Base-by-base conservation (phyloP, 2,329 filamentous ascomycete species). In the Neofusicoccum ribis region DNA sequence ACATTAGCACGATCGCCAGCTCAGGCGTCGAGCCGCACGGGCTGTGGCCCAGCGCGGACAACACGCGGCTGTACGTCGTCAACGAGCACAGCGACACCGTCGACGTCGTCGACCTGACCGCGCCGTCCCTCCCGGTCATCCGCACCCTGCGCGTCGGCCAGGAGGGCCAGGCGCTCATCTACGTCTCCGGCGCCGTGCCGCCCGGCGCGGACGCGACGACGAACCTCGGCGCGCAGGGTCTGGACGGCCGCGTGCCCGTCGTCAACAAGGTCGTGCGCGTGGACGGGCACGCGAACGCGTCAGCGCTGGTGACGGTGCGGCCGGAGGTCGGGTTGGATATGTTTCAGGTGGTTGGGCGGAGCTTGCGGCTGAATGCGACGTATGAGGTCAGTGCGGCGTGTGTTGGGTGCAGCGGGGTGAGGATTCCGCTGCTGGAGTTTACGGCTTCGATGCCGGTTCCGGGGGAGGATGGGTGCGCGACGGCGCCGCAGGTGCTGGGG, bases 61-160 rank as follows among this genome's bases (percentile, higher is more conserved):
- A 65, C n/a, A 46, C 63, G 11, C 63, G 60, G 2, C 39, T 67
- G 31, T 65, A 67, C 41, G 49, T 67, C 36, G 52, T 67, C 34
- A 67, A 67, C 49, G 63, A 65, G 50, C 65, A 67, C 46, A 60
- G 36, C 14, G 65, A 67, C 12, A 65, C 54, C 5, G 46, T 67
- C 14, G 65, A 67, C 12, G 63, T 46, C 5, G 54, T 67, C 8
- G 60, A 65, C 31, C 27, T 66, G 27, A 59, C 46, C 15, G 20
- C 8, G 4, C 6, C n/a, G 36, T 15, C 11, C 5, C 43, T 67
- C n/a, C 9, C 12, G 7, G 43, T 65, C 8, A 23, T 52, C 4
- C 20, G 49, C 15, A 63, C 65, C 5, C 3, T 63, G 36, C 17
- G 43, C 6, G 65, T 67, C 12, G 65, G 63, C 3, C 56, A 67